Base-by-base conservation (phyloP, 768 basidiomycete species). In the Tulasnella sp. region DNA sequence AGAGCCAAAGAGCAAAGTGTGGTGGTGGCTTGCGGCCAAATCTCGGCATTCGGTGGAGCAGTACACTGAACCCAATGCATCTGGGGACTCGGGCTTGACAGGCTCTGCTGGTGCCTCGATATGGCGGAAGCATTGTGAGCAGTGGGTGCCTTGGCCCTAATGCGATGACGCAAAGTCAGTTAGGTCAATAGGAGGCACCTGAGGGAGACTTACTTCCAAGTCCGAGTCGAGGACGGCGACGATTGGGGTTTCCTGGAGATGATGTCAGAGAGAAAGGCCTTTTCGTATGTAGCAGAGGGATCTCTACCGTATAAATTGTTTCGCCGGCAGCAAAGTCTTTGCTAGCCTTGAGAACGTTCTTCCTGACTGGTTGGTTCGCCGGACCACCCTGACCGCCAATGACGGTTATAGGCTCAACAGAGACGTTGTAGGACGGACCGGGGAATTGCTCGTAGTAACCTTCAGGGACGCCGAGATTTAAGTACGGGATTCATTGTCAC, bases 371-470 rank as follows among this genome's bases (percentile, higher is more conserved):
- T 11, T 15, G 12, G n/a, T 69, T 58, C 15, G 72, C 22, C 12
- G 52, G 22, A 49, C 31, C 29, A 40, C 29, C 37, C 31, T 67
- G 58, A 38, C 74, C 31, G 34, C 76, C 76, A 22, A 73, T 68
- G 29, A 79, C 22, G 19, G 73, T 42, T 17, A 76, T 67, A 34
- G 78, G 79, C 72, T 89, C 85, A 49, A 93, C 84, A n/a, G 86
- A 84, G 49, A 93, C 91, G 80, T 91, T 91, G 85, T 86, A 89
- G 37, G 84, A 85, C 81, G 89, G 89, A 38, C 89, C 88, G n/a
- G 93, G 93, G 86, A 94, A 95, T 76, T 82, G 82, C 52, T 91
- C 84, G 81, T 91, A 93, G 82, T 94, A 95, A 76, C 90, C 93
- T 80, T 79, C 31, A 39, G 42, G 77, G 54, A 58, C 54, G 37